Conservation (phyloP, 768 basidiomycete species). For the Podaxis mareebaensis region DNA sequence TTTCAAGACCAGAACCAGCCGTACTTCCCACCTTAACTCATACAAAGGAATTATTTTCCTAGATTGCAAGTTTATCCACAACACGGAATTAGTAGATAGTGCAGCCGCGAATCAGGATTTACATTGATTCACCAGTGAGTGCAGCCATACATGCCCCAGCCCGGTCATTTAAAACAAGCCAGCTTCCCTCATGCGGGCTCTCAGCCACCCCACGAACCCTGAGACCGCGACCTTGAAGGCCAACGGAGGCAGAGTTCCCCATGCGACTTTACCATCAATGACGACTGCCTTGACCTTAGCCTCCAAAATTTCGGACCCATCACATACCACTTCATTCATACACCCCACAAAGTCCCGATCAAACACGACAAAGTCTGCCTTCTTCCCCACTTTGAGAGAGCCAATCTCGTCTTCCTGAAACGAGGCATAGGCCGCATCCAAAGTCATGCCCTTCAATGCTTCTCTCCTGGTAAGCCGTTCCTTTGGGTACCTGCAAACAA, state of each 20-base stretch:
- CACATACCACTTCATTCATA: slow-evolving; percentile 6
- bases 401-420: slow-evolving; percentile 75
- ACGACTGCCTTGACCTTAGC: slow-evolving; percentile 73
- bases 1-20: too few relatives aligned
- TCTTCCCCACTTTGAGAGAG: slow-evolving; percentile 73
- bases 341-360: slow-evolving; percentile 61
- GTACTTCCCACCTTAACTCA: too few relatives aligned
- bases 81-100: background rate
- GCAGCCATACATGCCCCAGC: background rate
- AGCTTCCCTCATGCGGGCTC: background rate
- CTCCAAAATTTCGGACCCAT: slow-evolving; percentile 52
- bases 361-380: slow-evolving; percentile 86
- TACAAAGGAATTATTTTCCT: too few relatives aligned
- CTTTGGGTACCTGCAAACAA: slow-evolving; percentile 61
- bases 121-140: background rate
- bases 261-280: slow-evolving; percentile 70
- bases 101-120: background rate
- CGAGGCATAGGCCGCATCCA: slow-evolving; percentile 86
- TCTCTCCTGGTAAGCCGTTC: slow-evolving; percentile 79
- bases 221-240: background rate
- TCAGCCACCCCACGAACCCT: background rate
- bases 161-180: background rate
- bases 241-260: slow-evolving; percentile 39
- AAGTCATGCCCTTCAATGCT: slow-evolving; percentile 88
- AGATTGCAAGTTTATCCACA: background rate